Conservation (phyloP, 768 basidiomycete genomes). For the Lactarius hengduanensis region DNA sequence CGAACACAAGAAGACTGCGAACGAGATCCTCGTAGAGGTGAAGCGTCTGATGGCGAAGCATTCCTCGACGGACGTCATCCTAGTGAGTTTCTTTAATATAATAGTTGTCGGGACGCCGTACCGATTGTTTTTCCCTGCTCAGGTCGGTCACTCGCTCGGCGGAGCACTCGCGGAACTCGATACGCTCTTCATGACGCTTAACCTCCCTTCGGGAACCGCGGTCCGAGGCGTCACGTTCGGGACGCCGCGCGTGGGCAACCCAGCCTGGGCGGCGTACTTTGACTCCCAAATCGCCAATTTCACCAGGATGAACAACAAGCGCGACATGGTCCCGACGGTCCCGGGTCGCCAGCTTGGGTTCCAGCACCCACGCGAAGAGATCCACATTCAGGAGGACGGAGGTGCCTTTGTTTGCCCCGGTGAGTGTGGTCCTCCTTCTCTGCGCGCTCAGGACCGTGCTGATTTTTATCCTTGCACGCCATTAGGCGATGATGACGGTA, state of each 20-base stretch:
- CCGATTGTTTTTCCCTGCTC: not conserved
- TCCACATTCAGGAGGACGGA: constrained; percentile 23
- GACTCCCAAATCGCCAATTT: constrained; percentile 26
- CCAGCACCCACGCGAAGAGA: constrained; percentile 17
- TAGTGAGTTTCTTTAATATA: constrained; percentile 8
- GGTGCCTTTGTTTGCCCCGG: constrained; percentile 20
- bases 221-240: constrained; percentile 26
- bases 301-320: constrained; percentile 24
- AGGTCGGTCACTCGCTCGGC: constrained; percentile 27
- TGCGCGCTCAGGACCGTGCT: not conserved
- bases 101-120: not conserved
- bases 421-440: not conserved
- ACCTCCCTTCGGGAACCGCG: constrained; percentile 18
- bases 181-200: constrained; percentile 22
- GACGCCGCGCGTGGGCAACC: constrained; percentile 27
- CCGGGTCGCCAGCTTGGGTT: constrained; percentile 24
- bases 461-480: not conserved
- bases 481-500: constrained; percentile 49
- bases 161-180: constrained; percentile 28
- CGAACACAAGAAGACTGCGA: constrained; percentile 23
- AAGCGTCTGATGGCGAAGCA: constrained; percentile 13
- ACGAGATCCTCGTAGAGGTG: constrained; percentile 20
- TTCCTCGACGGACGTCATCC: constrained; percentile 11
- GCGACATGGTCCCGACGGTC: constrained; percentile 23
- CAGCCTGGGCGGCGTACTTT: constrained; percentile 18